Base-by-base conservation (phyloP, 176 grass and related monocot species). In the Rhipidocladum racemiflorum region DNA sequence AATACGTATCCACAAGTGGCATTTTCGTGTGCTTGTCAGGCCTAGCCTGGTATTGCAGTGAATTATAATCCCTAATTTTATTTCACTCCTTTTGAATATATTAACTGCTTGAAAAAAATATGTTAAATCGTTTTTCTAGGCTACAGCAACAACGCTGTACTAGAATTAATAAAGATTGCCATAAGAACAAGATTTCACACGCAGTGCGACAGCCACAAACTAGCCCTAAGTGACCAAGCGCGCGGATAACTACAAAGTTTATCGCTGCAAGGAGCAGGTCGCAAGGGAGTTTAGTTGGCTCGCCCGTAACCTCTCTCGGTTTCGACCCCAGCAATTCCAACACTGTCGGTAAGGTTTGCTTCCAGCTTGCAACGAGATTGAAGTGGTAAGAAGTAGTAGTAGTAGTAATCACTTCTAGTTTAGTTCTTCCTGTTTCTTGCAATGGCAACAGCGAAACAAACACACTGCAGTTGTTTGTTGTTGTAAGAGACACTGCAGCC, bases 401-500 rank as follows among this genome's bases (percentile, higher is more conserved):
- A 39, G n/a, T n/a, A n/a, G n/a, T n/a, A n/a, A n/a, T n/a, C n/a
- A n/a, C n/a, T n/a, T n/a, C n/a, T n/a, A n/a, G n/a, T n/a, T n/a
- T n/a, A n/a, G n/a, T n/a, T n/a, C n/a, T n/a, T n/a, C n/a, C n/a
- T n/a, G 74, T 49, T 78, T 60, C 64, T 49, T 85, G 83, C 54
- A 4, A 5, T 1, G 71, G 32, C 78, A 70, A 32, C 32, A 43
- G n/a, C 59, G 17, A 38, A 72, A 50, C 68, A 88, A 25, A 78
- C 28, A n/a, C 40, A 21, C 7, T 68, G 21, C 5, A n/a, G 43
- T 36, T 66, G 18, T 18, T 85, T 56, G 27, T 29, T 6, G 48
- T n/a, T 18, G 61, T 65, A 75, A 67, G 46, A 46, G 70, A 38
- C 77, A 81, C 45, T 30, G 36, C 71, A 15, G 83, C 28, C 77